phyloP scores from a whole-genome alignment of 192 early-diverging fungal species.

The Backusella tuberculispora region DNA sequence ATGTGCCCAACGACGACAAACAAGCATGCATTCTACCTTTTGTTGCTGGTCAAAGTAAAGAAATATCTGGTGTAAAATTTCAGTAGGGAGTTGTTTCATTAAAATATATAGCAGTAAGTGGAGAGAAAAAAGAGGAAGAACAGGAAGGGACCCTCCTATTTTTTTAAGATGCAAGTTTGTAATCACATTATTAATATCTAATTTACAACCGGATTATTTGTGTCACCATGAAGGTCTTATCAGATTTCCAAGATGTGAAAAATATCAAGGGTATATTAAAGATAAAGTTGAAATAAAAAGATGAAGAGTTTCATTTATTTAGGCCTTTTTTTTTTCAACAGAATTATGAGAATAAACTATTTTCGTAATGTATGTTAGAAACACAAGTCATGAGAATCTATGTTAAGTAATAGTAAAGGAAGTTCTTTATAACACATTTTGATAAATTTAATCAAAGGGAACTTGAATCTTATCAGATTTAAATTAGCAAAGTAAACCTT shows the following conservation, averaged over 20 bases:
- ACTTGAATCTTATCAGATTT: not conserved
- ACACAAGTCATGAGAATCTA: too few species aligned
- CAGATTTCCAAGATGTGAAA: not conserved
- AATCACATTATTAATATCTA: not conserved
- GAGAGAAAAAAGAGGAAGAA: not conserved
- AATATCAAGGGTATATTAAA: not conserved
- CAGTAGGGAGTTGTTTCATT: not conserved
- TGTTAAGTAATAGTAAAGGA: not conserved
- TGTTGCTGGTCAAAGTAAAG: not conserved
- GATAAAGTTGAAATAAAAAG: too few species aligned
- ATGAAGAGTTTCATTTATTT: too few species aligned
- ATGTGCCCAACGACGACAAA: not conserved
- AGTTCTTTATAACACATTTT: too few species aligned
- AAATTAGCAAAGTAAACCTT: not conserved
- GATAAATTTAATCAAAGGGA: not conserved
- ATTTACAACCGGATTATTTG: not conserved
- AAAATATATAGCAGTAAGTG: not conserved
- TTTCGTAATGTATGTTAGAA: too few species aligned
- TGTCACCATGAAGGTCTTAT: not conserved
- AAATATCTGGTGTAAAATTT: not conserved
- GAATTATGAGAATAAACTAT: too few species aligned
- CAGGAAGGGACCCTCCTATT: not conserved
- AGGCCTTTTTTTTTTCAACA: too few species aligned
- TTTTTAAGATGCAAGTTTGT: too few species aligned
- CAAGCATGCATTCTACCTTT: conserved; percentile 2